Evolutionary conservation across 257 asterid genomes (phyloP).

Genomic region (Pogostemon cablin): DNA sequence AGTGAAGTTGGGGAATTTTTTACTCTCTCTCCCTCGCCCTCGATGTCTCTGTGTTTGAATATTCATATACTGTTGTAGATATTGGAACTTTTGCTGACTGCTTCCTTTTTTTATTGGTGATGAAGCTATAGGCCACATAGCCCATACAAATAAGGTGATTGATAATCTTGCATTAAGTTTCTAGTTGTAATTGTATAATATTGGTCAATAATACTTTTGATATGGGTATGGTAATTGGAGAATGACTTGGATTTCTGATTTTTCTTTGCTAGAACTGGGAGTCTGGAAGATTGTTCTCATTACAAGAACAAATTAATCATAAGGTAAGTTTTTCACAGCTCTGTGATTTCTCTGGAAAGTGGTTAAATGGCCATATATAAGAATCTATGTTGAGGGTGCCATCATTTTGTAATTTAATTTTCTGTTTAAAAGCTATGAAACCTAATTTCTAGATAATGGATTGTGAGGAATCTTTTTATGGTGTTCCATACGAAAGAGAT

Average conservation of each 20-base stretch:
- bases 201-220: background rate
- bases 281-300: constrained; percentile 74
- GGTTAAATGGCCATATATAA: background rate
- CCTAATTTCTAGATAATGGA: constrained; percentile 1
- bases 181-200: background rate
- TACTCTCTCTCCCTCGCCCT: no score
- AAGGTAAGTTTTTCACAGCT: constrained; percentile 53
- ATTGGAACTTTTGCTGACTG: constrained; percentile 33
- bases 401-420: background rate
- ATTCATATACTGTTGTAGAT: background rate
- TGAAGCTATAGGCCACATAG: constrained; percentile 72
- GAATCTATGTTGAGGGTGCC: background rate
- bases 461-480: constrained; percentile 1
- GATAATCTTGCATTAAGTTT: constrained; percentile 18
- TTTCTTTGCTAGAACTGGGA: constrained; percentile 70
- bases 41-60: background rate
- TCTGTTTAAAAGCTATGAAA: background rate
- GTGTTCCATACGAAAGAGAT: background rate
- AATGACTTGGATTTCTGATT: constrained; percentile 29
- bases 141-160: constrained; percentile 78
- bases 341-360: constrained; percentile 25
- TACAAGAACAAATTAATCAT: constrained; percentile 86
- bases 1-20: constrained; percentile 19
- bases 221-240: background rate
- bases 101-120: constrained; percentile 27